Conservation (phyloP, 139 green algal species). For the Pseudopediastrum boryanum region DNA sequence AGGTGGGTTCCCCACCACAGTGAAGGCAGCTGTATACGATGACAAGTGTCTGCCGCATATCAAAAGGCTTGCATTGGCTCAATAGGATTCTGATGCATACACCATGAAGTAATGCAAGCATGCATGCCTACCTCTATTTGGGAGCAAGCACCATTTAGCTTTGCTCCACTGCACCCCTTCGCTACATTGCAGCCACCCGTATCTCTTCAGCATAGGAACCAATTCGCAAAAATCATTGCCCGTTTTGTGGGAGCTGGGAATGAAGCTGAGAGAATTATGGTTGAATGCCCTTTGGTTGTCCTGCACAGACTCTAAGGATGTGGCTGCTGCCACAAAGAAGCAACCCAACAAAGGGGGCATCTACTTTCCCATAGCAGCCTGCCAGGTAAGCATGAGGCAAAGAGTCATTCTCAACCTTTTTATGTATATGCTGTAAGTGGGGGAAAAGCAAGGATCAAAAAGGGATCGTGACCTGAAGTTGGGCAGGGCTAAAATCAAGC, state of each 20-base stretch:
- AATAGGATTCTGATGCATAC: not conserved
- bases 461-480: too few species aligned
- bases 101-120: not conserved
- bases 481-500: too few species aligned
- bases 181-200: not conserved
- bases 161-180: not conserved
- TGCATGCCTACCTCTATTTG: not conserved
- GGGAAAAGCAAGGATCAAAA: too few species aligned
- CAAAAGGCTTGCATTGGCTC: not conserved
- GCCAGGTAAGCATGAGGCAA: conserved; percentile 42
- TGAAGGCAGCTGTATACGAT: not conserved
- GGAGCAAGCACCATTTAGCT: not conserved
- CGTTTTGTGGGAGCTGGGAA: not conserved
- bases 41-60: not conserved
- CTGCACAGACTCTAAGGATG: conserved; percentile 27
- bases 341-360: conserved; percentile 36
- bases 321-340: conserved; percentile 22
- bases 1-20: not conserved
- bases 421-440: too few species aligned
- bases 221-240: not conserved
- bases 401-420: too few species aligned
- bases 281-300: not conserved
- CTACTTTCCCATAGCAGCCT: conserved; percentile 52
- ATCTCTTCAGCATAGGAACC: not conserved
- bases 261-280: not conserved